phyloP scores from a whole-genome alignment of 164 flowering plant genomes.

The Vitis amurensis region DNA sequence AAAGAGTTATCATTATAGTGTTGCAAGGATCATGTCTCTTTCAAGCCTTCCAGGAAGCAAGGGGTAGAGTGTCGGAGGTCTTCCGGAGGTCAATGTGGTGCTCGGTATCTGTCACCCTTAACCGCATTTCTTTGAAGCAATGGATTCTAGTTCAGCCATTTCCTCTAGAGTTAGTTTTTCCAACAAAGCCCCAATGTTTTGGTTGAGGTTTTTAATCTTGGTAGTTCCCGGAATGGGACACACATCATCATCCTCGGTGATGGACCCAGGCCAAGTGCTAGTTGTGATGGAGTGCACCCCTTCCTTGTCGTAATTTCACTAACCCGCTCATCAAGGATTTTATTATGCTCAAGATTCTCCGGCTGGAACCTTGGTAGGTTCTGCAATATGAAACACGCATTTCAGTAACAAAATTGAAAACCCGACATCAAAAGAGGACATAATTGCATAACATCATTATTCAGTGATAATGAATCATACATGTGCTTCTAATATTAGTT shows the following conservation, averaged over 20 bases:
- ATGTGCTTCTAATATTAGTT: no score
- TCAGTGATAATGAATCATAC: no score
- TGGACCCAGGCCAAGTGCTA: conserved; percentile 47
- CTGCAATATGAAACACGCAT: conserved; percentile 13
- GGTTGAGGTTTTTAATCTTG: conserved; percentile 39
- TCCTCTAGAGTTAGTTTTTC: conserved; percentile 39
- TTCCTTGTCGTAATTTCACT: conserved; percentile 24
- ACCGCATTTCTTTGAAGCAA: conserved; percentile 28
- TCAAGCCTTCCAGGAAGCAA: conserved; percentile 27
- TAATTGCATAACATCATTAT: no score
- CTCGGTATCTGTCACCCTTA: conserved; percentile 32
- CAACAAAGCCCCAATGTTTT: conserved; percentile 44
- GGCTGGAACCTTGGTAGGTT: conserved; percentile 32
- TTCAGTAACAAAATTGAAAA: no score
- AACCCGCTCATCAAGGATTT: conserved; percentile 22
- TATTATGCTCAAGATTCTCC: conserved; percentile 36
- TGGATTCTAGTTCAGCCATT: conserved; percentile 36
- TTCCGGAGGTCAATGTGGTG: conserved; percentile 4
- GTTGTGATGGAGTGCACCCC: conserved; percentile 38
- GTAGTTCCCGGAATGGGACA: conserved; percentile 50
- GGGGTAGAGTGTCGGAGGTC: conserved; percentile 25
- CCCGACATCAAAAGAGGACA: no score
- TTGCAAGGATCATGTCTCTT: background rate
- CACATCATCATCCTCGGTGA: conserved; percentile 34
- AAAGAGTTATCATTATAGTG: no score